Evolutionary conservation across 805 yeast species (phyloP).

Genomic region (Torulaspora quercuum): DNA sequence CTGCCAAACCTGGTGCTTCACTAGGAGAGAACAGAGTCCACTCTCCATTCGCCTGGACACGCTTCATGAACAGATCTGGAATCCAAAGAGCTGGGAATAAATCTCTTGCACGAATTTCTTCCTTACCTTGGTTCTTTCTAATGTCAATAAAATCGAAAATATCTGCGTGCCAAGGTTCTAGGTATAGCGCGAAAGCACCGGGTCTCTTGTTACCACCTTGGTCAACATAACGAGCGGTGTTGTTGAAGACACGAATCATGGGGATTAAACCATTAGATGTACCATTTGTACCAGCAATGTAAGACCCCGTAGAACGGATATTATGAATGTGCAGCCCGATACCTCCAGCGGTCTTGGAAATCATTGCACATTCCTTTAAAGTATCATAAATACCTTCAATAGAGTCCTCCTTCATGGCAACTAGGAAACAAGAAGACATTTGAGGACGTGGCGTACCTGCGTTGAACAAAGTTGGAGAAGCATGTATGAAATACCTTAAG

Average conservation of each 20-base stretch:
- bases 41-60: constrained; percentile 70
- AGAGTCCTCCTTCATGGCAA: constrained; percentile 91
- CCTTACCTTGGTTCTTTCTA: constrained; percentile 92
- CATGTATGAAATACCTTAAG: constrained; percentile 81
- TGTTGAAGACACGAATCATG: constrained; percentile 92
- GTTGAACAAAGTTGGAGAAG: constrained; percentile 91
- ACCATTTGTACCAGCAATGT: constrained; percentile 90
- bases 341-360: constrained; percentile 95
- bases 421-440: constrained; percentile 87
- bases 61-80: constrained; percentile 89
- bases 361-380: constrained; percentile 80
- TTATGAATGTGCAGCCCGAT: constrained; percentile 87
- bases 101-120: constrained; percentile 90
- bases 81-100: constrained; percentile 92
- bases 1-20: constrained; percentile 81
- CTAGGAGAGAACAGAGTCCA: constrained; percentile 93
- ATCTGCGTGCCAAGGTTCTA: constrained; percentile 98
- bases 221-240: constrained; percentile 94
- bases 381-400: constrained; percentile 94
- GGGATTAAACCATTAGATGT: constrained; percentile 90
- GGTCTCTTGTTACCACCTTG: constrained; percentile 99
- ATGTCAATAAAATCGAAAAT: constrained; percentile 81
- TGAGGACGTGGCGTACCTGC: constrained; percentile 85
- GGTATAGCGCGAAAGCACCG: constrained; percentile 90
- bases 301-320: constrained; percentile 80